A percentile compares a stretch with the other conserved stretches of the same genome.
Evolutionary conservation across 768 basidiomycete species (phyloP).

Genomic region (Peribolospora baueri): DNA sequence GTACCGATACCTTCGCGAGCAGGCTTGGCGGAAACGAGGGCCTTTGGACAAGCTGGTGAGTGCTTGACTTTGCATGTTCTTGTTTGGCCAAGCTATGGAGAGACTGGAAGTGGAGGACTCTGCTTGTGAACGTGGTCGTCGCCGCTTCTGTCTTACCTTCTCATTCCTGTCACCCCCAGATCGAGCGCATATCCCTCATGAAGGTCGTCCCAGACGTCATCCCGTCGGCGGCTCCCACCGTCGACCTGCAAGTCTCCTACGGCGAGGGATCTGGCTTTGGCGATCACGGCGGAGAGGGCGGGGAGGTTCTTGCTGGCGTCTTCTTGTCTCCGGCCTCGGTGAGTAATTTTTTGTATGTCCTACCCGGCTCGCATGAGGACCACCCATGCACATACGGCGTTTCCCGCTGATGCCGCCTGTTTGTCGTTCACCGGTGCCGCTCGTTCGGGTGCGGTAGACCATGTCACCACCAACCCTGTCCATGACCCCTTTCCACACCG

Average conservation of each 20-base stretch:
- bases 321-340: conserved; percentile 48
- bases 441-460: conserved; percentile 27
- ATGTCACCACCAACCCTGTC: conserved; percentile 36
- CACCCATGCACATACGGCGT: background rate
- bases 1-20: conserved; percentile 57
- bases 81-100: background rate
- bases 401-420: background rate
- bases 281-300: background rate
- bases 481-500: conserved; percentile 56
- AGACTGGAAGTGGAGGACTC: background rate
- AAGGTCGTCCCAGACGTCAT: conserved; percentile 68
- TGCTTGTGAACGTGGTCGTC: background rate
- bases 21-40: conserved; percentile 64
- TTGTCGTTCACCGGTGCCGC: background rate
- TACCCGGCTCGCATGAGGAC: no score
- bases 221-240: conserved; percentile 39
- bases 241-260: conserved; percentile 47
- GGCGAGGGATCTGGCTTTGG: background rate
- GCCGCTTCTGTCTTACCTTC: background rate
- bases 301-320: conserved; percentile 41
- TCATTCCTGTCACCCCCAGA: conserved; percentile 24
- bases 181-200: conserved; percentile 86
- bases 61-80: conserved; percentile 4
- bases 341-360: conserved; percentile 5
- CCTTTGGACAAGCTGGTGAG: conserved; percentile 57